Evolutionary conservation across 2,329 filamentous ascomycete species (phyloP).

Genomic region (Trichoderma atrobrunneum): DNA sequence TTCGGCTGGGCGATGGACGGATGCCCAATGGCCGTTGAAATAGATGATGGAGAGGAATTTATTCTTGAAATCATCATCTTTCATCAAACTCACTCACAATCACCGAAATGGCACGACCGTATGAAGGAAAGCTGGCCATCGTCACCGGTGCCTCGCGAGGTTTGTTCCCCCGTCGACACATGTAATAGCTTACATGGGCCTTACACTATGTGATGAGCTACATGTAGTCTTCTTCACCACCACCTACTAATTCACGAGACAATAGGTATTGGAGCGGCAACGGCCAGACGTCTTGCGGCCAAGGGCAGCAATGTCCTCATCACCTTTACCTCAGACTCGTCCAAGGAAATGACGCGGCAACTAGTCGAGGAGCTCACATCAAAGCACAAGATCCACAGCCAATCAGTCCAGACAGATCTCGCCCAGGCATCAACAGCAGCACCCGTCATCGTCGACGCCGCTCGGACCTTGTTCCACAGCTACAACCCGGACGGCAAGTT

Average conservation of each 20-base stretch:
- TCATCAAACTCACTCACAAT: neutral
- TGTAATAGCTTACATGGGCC: neutral
- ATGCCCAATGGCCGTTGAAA: neutral
- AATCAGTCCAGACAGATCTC: constrained; percentile 32
- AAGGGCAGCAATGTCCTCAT: constrained; percentile 60
- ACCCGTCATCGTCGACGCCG: constrained; percentile 31
- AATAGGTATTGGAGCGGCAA: constrained; percentile 53
- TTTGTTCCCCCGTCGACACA: constrained; percentile 15
- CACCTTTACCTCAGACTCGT: constrained; percentile 58
- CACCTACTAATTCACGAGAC: neutral
- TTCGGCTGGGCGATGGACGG: neutral
- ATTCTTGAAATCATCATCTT: neutral
- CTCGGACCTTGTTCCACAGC: constrained; percentile 27
- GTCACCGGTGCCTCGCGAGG: constrained; percentile 36
- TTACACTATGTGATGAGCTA: neutral
- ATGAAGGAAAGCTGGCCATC: constrained; percentile 35
- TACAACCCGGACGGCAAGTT: constrained; percentile 26
- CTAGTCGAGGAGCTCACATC: constrained; percentile 47
- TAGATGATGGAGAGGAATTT: neutral
- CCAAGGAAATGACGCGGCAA: constrained; percentile 44
- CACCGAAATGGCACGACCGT: constrained; percentile 25
- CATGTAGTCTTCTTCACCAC: neutral
- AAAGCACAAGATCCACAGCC: constrained; percentile 38
- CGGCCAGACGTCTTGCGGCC: constrained; percentile 55
- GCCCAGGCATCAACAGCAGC: constrained; percentile 27